phyloP scores from a whole-genome alignment of 139 green algal genomes.

The Chlamydomonas incerta region DNA sequence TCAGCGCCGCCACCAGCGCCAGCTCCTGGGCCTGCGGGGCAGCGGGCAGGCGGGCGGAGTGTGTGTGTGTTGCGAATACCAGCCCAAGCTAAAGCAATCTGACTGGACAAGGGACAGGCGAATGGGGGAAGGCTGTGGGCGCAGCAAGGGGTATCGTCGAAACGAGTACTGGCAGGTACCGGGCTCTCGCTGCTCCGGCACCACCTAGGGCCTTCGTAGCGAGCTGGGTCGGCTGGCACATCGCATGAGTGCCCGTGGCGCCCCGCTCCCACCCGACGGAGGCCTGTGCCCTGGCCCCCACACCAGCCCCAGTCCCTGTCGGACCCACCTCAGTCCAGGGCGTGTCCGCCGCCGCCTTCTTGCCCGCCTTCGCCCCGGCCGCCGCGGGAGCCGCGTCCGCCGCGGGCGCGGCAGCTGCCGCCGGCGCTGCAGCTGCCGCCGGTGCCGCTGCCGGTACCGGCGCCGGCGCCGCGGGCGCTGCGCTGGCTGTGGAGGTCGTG shows the following conservation, averaged over 20 bases:
- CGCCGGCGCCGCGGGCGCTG: too few relatives aligned
- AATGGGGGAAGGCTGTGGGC: too few relatives aligned
- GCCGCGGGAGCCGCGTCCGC: background rate
- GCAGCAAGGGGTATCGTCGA: too few relatives aligned
- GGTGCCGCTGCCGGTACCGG: background rate
- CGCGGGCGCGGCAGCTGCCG: background rate
- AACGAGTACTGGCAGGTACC: too few relatives aligned
- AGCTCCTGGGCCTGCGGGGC: conserved; percentile 77
- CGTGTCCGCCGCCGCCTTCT: conserved; percentile 22
- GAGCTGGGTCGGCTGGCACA: too few relatives aligned
- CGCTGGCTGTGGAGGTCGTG: background rate
- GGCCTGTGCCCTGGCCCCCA: too few relatives aligned
- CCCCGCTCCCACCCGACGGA: too few relatives aligned
- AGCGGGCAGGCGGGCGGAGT: background rate
- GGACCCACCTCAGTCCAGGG: conserved; percentile 47
- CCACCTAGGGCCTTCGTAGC: too few relatives aligned
- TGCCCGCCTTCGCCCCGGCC: background rate
- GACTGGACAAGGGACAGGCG: too few relatives aligned
- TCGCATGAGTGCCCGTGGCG: too few relatives aligned
- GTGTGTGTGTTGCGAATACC: background rate
- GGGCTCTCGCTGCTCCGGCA: too few relatives aligned
- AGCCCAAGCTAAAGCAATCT: too few relatives aligned
- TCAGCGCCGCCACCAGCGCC: conserved; percentile 92
- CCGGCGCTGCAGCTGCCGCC: background rate
- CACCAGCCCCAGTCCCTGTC: background rate